Evolutionary conservation across 1,284 basidiomycete genomes (phyloP).

Genomic region (Hemileia vastatrix): DNA sequence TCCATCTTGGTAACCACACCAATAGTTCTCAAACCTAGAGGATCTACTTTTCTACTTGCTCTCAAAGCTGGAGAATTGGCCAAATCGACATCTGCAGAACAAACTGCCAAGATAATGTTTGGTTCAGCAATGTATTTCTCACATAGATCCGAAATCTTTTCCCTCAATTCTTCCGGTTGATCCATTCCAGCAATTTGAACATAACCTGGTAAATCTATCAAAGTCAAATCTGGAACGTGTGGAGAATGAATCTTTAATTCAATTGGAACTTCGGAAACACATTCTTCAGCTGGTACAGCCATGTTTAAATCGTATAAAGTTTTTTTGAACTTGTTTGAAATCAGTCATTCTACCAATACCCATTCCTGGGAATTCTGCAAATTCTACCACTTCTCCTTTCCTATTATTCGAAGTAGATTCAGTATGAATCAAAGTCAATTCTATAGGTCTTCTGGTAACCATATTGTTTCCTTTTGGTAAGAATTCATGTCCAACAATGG

Average conservation of each 20-base stretch:
- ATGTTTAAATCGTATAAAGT: conserved; percentile 91
- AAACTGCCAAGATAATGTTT: conserved; percentile 94
- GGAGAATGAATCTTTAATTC: conserved; percentile 93
- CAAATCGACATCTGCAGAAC: conserved; percentile 93
- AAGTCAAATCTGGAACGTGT: conserved; percentile 85
- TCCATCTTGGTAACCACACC: conserved; percentile 99
- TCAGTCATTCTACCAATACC: conserved; percentile 77
- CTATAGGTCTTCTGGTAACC: conserved; percentile 96
- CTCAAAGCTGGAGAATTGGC: conserved; percentile 92
- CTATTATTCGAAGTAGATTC: conserved; percentile 52
- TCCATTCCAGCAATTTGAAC: conserved; percentile 89
- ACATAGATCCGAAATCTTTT: conserved; percentile 78
- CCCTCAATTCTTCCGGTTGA: conserved; percentile 86
- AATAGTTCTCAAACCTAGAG: conserved; percentile 84
- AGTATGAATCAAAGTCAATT: conserved; percentile 89
- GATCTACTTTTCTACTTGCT: conserved; percentile 85
- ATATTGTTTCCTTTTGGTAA: conserved; percentile 97
- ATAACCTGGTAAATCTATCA: conserved; percentile 96
- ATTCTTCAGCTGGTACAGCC: conserved; percentile 73
- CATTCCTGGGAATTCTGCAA: conserved; percentile 85
- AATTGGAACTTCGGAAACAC: conserved; percentile 88
- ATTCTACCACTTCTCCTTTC: conserved; percentile 57
- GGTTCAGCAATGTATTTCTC: conserved; percentile 95
- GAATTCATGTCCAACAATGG: conserved; percentile 95
- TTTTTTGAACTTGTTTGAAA: conserved; percentile 75